phyloP scores from a whole-genome alignment of 2,329 filamentous ascomycete genomes.

The Apiospora kogelbergensis region DNA sequence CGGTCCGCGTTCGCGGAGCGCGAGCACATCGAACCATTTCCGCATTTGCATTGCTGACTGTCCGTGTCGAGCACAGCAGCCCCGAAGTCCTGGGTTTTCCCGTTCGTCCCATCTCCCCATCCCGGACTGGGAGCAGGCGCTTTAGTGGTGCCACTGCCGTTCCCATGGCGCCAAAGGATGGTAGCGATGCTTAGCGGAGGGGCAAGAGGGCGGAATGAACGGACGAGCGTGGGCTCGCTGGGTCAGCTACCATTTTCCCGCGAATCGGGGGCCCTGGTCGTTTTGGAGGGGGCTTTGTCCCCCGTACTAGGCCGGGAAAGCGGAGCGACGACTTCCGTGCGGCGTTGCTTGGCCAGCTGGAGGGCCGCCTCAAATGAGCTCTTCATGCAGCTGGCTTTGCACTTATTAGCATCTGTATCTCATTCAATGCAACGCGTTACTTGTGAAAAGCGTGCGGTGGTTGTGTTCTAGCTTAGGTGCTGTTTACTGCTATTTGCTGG shows the following conservation, averaged over 20 bases:
- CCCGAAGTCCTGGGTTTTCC: neutral
- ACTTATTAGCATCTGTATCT: no score
- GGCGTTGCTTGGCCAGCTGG: neutral
- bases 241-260: conserved; percentile 8
- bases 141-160: neutral
- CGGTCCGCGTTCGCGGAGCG: neutral
- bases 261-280: conserved; percentile 13
- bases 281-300: neutral
- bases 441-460: no score
- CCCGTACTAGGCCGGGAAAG: neutral
- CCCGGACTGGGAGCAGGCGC: neutral
- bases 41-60: neutral
- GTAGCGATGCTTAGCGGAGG: neutral
- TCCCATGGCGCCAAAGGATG: neutral
- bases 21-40: neutral
- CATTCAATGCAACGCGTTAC: no score
- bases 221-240: neutral
- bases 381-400: no score
- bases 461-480: no score
- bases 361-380: no score
- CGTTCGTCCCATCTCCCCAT: neutral
- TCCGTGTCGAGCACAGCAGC: neutral
- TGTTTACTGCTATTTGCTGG: no score
- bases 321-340: conserved; percentile 3
- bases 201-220: neutral